Percentiles rank a stretch among this genome's conserved stretches.
Conservation (phyloP, 2,329 filamentous ascomycete species). For the Xylariales sp. region DNA sequence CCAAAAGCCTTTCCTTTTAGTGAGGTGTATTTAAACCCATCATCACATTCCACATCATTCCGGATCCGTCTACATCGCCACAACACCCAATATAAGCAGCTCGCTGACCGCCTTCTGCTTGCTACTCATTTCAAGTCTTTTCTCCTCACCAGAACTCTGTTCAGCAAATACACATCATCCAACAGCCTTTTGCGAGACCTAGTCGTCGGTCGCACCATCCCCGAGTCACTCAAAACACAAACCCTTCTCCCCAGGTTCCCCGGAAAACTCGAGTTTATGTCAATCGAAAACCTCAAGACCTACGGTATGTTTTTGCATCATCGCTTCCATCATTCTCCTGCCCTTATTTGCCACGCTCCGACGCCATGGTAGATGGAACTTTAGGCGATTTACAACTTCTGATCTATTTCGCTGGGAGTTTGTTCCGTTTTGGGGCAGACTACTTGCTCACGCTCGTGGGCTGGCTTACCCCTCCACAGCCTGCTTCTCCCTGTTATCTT, state of each 20-base stretch:
- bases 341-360: not conserved
- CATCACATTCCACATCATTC: too few relatives aligned
- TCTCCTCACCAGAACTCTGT: conserved; percentile 9
- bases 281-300: conserved; percentile 98
- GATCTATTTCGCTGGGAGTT: too few relatives aligned
- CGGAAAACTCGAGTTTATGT: conserved; percentile 86
- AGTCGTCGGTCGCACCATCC: conserved; percentile 51
- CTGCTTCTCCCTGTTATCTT: too few relatives aligned
- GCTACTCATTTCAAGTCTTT: conserved; percentile 2
- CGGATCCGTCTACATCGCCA: too few relatives aligned
- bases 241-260: conserved; percentile 53
- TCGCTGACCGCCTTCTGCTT: too few relatives aligned
- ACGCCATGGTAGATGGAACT: not conserved
- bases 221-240: conserved; percentile 29
- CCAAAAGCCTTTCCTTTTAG: too few relatives aligned
- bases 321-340: too few relatives aligned
- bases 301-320: conserved; percentile 70
- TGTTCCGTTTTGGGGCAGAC: too few relatives aligned
- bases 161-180: not conserved
- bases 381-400: too few relatives aligned
- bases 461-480: not conserved
- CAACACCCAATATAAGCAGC: too few relatives aligned
- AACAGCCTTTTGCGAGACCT: conserved; percentile 38
- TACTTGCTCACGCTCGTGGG: not conserved
- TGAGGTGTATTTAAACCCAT: too few relatives aligned